Evolutionary conservation across 371 early-diverging fungal species (phyloP).

Genomic region (Spraguea lophii): DNA sequence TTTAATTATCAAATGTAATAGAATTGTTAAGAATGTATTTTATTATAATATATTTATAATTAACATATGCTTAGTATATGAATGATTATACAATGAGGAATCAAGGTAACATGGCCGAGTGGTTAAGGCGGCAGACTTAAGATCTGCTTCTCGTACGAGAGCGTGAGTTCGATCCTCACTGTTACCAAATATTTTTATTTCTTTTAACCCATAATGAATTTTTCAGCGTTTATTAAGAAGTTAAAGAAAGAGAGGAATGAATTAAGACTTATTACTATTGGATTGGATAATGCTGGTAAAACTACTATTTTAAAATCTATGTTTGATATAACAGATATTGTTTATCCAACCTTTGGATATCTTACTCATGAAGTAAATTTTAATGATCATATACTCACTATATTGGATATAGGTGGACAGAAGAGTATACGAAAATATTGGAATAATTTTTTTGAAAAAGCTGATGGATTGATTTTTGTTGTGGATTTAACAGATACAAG

Average conservation of each 20-base stretch:
- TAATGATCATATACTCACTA: constrained; percentile 12
- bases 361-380: background rate
- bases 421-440: constrained; percentile 37
- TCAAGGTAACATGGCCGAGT: too few relatives aligned
- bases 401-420: constrained; percentile 46
- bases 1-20: too few relatives aligned
- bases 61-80: too few relatives aligned
- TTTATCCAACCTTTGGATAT: constrained; percentile 5
- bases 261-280: constrained; percentile 37
- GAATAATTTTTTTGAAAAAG: constrained; percentile 43
- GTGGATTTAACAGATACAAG: constrained; percentile 32
- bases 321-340: constrained; percentile 9
- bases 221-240: constrained; percentile 27
- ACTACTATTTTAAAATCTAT: constrained; percentile 33
- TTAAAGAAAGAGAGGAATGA: constrained; percentile 30
- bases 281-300: constrained; percentile 45
- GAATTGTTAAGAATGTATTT: too few relatives aligned
- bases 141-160: too few relatives aligned
- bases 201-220: constrained; percentile 30
- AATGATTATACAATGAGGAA: too few relatives aligned
- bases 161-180: too few relatives aligned
- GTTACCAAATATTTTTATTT: too few relatives aligned
- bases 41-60: too few relatives aligned
- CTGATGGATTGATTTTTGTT: constrained; percentile 44
- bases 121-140: too few relatives aligned